Base-by-base conservation (phyloP, 2,329 filamentous ascomycete species). In the Penicillium thymicola region DNA sequence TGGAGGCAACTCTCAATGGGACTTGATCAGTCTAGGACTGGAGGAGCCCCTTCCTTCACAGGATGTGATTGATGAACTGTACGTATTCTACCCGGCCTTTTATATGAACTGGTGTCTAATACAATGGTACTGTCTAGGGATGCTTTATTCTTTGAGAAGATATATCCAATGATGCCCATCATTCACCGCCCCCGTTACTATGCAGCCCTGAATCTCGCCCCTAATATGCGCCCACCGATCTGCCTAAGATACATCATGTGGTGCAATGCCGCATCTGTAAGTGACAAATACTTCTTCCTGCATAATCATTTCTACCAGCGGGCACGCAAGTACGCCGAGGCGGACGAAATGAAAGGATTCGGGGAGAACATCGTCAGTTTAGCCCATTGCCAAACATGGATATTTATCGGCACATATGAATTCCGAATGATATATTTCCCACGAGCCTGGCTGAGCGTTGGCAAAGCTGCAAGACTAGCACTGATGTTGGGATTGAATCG, bases 381-480 rank as follows among this genome's bases (percentile, higher is more conserved):
- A 30, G 87, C 88, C 16, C 90, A 96, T 72, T 89, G 88, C 49
- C 94, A 99, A 72, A 85, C 90, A 1, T 95, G 95, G 82, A 80
- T 86, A 27, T 78, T 97, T 21, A 81, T 95, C 46, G 85, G 87
- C 6, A 86, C 84, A 0, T 97, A 96, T 67, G 94, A 99, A 73
- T 97, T 97, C 79, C 96, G 93, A 76, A 89, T 90, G 82, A 96
- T 97, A 90, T 95, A 92, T 72, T 97, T 97, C 66, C 93, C 94
- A 1, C 82, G 94, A 63, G 94, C 94, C 0, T 97, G 94, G 94
- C 85, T 96, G 77, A 97, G 90, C 64, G 88, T 90, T 3, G 94
- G 93, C 23, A 82, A 89, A 59, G 89, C 89, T 5, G 85, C 88
- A n/a, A 84, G 93, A 49, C 75, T 97, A 52, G 85, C 85, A 49